Evolutionary conservation across 257 asterid species (phyloP).

Genomic region (Nicotiana tabacum): DNA sequence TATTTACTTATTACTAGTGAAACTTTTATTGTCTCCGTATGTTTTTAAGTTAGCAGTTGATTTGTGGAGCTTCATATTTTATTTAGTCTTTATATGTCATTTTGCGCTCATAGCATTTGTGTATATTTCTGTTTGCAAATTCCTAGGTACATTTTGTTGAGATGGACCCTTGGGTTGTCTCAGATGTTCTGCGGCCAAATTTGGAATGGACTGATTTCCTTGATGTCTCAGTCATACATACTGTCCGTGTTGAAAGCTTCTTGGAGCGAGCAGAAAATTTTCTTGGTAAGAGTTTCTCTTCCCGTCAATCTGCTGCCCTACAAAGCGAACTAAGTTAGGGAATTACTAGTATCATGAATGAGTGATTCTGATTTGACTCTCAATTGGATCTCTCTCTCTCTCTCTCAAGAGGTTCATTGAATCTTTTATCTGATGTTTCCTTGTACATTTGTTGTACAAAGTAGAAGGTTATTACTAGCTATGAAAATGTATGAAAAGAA

Average conservation of each 20-base stretch:
- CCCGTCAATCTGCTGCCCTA: background rate
- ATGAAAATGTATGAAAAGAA: background rate
- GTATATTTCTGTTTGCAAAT: slow-evolving; percentile 13
- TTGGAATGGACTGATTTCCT: slow-evolving; percentile 79
- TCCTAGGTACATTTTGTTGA: slow-evolving; percentile 91
- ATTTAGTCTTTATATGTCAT: background rate
- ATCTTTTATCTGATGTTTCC: background rate
- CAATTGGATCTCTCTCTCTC: background rate
- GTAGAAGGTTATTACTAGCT: background rate
- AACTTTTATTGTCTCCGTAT: background rate
- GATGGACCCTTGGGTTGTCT: slow-evolving; percentile 99
- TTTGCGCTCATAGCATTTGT: background rate
- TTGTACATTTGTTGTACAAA: background rate
- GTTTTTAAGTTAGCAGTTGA: background rate
- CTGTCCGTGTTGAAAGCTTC: slow-evolving; percentile 74
- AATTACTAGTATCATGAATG: background rate
- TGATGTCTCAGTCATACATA: slow-evolving; percentile 70
- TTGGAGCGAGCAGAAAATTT: slow-evolving; percentile 57
- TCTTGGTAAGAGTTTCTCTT: slow-evolving; percentile 44
- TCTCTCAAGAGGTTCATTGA: background rate
- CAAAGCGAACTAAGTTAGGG: background rate
- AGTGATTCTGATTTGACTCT: background rate
- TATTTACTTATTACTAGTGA: background rate
- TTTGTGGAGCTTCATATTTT: background rate
- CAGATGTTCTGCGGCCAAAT: slow-evolving; percentile 79